A percentile compares a stretch with the other conserved stretches of the same genome.
phyloP scores from a whole-genome alignment of 192 early-diverging fungal species.

The Chytriomyces confervae region DNA sequence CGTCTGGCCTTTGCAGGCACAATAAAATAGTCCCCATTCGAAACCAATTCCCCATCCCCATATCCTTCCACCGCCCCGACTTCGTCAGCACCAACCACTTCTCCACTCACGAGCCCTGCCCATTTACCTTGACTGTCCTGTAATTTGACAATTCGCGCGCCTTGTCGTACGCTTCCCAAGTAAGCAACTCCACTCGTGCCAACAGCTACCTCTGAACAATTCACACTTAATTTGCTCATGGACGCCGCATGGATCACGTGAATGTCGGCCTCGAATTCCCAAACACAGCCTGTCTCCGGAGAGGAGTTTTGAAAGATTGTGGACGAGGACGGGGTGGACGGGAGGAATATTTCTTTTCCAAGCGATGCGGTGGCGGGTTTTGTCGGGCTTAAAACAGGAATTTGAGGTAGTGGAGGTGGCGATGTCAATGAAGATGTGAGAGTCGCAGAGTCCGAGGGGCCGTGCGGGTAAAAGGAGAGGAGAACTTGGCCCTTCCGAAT shows the following conservation, averaged over 20 bases:
- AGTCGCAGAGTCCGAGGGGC: neutral
- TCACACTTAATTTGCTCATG: neutral
- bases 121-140: slow-evolving; percentile 39
- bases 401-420: neutral
- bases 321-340: slow-evolving; percentile 4
- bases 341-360: neutral
- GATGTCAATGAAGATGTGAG: neutral
- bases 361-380: neutral
- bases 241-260: slow-evolving; percentile 63
- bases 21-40: slow-evolving; percentile 32
- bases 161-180: slow-evolving; percentile 62
- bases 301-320: neutral
- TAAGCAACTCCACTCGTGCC: slow-evolving; percentile 67
- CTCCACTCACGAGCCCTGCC: slow-evolving; percentile 20
- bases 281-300: slow-evolving; percentile 30
- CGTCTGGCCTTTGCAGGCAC: slow-evolving; percentile 24
- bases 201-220: slow-evolving; percentile 36
- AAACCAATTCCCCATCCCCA: slow-evolving; percentile 5
- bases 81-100: slow-evolving; percentile 13
- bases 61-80: neutral
- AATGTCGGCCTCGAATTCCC: slow-evolving; percentile 72
- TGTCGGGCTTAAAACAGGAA: neutral
- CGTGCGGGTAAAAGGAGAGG: neutral
- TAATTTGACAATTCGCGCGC: slow-evolving; percentile 52
- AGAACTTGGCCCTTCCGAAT: slow-evolving; percentile 44